A percentile compares a stretch with the other conserved stretches of the same genome.
Conservation (phyloP, 768 basidiomycete genomes). For the Rubroboletus pulcherrimus region DNA sequence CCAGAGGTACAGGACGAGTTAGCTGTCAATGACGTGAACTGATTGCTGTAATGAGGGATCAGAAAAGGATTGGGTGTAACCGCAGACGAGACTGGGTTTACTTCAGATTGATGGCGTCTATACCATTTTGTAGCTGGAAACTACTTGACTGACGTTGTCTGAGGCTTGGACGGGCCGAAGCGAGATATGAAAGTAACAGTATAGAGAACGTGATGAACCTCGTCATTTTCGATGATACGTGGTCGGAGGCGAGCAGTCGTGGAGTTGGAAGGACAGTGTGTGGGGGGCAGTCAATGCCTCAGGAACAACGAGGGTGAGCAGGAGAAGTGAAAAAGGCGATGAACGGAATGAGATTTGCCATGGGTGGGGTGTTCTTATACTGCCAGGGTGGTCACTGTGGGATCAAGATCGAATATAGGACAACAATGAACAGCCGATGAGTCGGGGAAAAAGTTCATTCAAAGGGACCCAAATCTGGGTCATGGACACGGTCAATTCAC, state of each 20-base stretch:
- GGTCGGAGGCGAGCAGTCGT: background rate
- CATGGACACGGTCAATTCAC: conserved; percentile 5
- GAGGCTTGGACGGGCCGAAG: conserved; percentile 36
- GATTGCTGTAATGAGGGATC: conserved; percentile 14
- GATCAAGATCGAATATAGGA: background rate
- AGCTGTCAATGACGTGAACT: conserved; percentile 16
- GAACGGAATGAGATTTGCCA: background rate
- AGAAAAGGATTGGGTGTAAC: background rate
- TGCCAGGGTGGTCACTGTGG: no score
- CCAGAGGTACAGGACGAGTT: conserved; percentile 37
- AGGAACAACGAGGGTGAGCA: conserved; percentile 7
- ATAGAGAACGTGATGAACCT: conserved; percentile 38
- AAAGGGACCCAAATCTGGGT: background rate
- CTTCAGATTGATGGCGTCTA: conserved; percentile 42
- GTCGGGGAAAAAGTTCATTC: background rate
- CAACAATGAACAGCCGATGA: conserved; percentile 11
- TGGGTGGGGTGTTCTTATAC: conserved; percentile 17
- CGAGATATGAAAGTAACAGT: conserved; percentile 24
- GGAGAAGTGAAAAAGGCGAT: background rate
- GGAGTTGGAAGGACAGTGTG: background rate
- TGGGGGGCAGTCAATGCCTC: conserved; percentile 26
- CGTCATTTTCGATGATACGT: conserved; percentile 23
- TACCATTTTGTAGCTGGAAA: conserved; percentile 37
- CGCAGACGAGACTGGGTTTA: conserved; percentile 15
- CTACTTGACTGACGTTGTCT: conserved; percentile 24